Percentiles rank a stretch among this genome's conserved stretches.
phyloP scores from a whole-genome alignment of 2,329 filamentous ascomycete species.

The Mycosphaerella arachidis region DNA sequence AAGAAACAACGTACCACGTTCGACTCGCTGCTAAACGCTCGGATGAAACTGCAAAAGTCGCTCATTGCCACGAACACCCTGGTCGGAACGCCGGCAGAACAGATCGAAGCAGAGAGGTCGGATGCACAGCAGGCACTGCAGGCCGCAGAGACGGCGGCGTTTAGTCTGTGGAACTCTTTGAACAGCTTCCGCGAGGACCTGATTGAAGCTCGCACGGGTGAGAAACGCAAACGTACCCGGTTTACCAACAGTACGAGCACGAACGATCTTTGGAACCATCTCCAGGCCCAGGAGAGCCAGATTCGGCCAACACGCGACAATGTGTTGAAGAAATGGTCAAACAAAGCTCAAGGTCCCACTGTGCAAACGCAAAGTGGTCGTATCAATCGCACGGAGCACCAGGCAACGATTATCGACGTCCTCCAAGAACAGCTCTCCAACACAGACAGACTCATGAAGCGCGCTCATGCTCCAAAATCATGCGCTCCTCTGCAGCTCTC shows the following conservation, averaged over 20 bases:
- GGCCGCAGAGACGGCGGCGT: slow-evolving; percentile 79
- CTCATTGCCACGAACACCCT: slow-evolving; percentile 77
- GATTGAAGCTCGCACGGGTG: slow-evolving; percentile 47
- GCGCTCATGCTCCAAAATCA: slow-evolving; percentile 67
- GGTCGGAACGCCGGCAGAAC: slow-evolving; percentile 30
- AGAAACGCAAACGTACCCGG: slow-evolving; percentile 54
- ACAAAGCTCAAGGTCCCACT: slow-evolving; percentile 64
- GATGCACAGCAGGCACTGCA: slow-evolving; percentile 49
- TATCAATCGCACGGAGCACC: slow-evolving; percentile 53
- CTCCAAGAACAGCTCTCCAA: slow-evolving; percentile 65
- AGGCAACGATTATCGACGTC: slow-evolving; percentile 63
- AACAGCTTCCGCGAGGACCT: slow-evolving; percentile 64
- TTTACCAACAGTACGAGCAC: slow-evolving; percentile 56
- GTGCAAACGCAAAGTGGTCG: slow-evolving; percentile 55
- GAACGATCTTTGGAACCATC: slow-evolving; percentile 66
- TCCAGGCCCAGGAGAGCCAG: slow-evolving; percentile 61
- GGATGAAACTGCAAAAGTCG: slow-evolving; percentile 90
- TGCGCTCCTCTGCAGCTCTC: slow-evolving; percentile 66
- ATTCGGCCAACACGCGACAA: slow-evolving; percentile 60
- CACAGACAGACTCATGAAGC: slow-evolving; percentile 63
- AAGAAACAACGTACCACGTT: slow-evolving; percentile 81
- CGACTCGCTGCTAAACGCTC: slow-evolving; percentile 80
- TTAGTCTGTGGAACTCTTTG: slow-evolving; percentile 79
- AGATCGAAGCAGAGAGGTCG: slow-evolving; percentile 41
- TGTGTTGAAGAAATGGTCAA: slow-evolving; percentile 85